Conservation (phyloP, 495 filamentous ascomycete genomes). For the Parathielavia hyrcaniae region DNA sequence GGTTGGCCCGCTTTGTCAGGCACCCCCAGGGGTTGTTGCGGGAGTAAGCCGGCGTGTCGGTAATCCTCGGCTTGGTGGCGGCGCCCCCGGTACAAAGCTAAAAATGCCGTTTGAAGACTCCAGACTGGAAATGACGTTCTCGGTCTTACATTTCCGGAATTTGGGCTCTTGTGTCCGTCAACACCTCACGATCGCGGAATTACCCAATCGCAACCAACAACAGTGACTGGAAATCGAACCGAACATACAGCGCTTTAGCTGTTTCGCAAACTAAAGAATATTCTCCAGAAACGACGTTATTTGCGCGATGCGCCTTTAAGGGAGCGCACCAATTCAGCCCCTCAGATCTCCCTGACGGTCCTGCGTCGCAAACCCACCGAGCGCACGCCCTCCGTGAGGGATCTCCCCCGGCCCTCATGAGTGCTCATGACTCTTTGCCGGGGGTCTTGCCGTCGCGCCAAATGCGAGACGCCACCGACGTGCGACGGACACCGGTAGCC, state of each 20-base stretch:
- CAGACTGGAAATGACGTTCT: slow-evolving; percentile 27
- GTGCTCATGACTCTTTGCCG: slow-evolving; percentile 44
- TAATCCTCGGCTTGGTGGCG: slow-evolving; percentile 35
- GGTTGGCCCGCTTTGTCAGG: slow-evolving; percentile 14
- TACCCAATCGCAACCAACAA: background rate
- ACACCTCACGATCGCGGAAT: background rate
- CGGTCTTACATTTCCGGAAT: slow-evolving; percentile 22
- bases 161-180: slow-evolving; percentile 10
- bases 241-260: no score
- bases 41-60: slow-evolving; percentile 24
- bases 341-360: slow-evolving; percentile 1
- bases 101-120: background rate
- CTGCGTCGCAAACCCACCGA: slow-evolving; percentile 19
- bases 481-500: slow-evolving; percentile 20
- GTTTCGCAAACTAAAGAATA: background rate
- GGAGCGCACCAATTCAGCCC: background rate
- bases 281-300: background rate
- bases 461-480: slow-evolving; percentile 30
- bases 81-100: slow-evolving; percentile 3
- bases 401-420: slow-evolving; percentile 46
- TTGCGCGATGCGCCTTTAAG: slow-evolving; percentile 22
- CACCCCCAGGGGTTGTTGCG: slow-evolving; percentile 1
- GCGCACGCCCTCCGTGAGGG: slow-evolving; percentile 26
- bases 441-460: slow-evolving; percentile 36
- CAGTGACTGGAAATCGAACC: background rate